Conservation (phyloP, 164 flowering plant species). For the Litsea cubeba region DNA sequence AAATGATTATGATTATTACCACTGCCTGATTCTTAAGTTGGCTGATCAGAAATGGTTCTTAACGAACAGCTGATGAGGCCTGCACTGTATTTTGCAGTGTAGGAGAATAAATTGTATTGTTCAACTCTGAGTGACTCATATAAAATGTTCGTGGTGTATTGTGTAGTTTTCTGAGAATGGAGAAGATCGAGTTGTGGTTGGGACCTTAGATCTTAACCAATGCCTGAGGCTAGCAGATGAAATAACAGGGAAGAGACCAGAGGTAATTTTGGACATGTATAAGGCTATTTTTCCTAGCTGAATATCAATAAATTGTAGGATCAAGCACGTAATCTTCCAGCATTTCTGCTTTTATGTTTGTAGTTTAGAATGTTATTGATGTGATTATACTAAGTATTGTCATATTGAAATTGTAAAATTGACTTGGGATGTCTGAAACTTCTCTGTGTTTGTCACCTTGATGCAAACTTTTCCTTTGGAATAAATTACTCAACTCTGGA, state of each 20-base stretch:
- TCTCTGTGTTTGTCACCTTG: too few species aligned
- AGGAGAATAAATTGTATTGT: not conserved
- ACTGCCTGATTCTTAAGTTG: not conserved
- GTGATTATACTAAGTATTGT: too few species aligned
- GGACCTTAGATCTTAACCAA: conserved; percentile 86
- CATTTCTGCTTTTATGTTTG: too few species aligned
- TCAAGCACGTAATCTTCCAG: too few species aligned
- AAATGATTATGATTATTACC: not conserved
- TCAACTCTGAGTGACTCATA: not conserved
- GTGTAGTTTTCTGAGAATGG: conserved; percentile 58
- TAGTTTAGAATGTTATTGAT: too few species aligned
- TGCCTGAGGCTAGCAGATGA: conserved; percentile 82
- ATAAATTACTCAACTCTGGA: too few species aligned
- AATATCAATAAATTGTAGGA: not conserved
- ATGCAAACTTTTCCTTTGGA: too few species aligned
- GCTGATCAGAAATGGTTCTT: not conserved
- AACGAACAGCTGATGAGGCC: too few species aligned
- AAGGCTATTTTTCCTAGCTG: not conserved
- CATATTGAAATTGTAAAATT: too few species aligned
- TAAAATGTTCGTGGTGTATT: conserved; percentile 1
- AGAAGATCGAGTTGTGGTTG: conserved; percentile 78
- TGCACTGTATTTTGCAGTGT: not conserved
- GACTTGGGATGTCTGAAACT: too few species aligned
- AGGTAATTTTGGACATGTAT: conserved; percentile 35
- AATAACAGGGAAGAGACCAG: conserved; percentile 73